These are phyloP conservation scores for Penicillium rolfsii DNA, from an alignment of 2,329 filamentous ascomycete genomes.

Conservation along the genomic window DNA sequence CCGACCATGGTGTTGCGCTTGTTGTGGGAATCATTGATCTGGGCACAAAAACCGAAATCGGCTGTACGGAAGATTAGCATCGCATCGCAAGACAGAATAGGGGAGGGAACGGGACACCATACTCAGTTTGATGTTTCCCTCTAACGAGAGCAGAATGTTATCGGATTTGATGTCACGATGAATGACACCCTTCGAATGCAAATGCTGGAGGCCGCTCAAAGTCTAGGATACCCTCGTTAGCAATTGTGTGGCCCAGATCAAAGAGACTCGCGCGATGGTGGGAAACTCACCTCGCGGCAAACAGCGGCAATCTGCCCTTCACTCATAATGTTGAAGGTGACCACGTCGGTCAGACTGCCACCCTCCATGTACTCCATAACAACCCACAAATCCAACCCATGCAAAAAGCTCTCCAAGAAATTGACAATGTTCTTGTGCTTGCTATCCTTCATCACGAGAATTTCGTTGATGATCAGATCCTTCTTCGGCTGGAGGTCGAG, in stretches of 20 bases:
- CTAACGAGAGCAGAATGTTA: constrained; percentile 90
- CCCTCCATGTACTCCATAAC: constrained; percentile 99
- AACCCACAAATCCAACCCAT: constrained; percentile 91
- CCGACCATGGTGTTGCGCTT: constrained; percentile 99
- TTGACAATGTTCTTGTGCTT: constrained; percentile 99
- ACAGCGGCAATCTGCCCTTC: constrained; percentile 97
- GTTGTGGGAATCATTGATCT: constrained; percentile 95
- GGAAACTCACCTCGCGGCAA: constrained; percentile 72
- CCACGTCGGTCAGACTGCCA: constrained; percentile 94
- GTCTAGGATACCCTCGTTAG: constrained; percentile 56
- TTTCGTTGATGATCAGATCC: constrained; percentile 98
- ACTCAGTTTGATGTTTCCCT: constrained; percentile 98
- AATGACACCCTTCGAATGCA: constrained; percentile 97
- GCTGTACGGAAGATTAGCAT: constrained; percentile 57
- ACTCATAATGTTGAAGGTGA: constrained; percentile 99
- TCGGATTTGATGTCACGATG: constrained; percentile 99
- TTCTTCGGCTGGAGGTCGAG: constrained; percentile 98
- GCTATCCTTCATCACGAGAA: constrained; percentile 98
- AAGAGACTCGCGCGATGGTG: background rate
- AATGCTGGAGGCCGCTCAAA: constrained; percentile 84
- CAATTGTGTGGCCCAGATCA: background rate
- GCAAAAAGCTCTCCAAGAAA: constrained; percentile 95
- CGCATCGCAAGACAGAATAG: background rate
- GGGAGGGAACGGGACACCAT: constrained; percentile 43
- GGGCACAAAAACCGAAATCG: constrained; percentile 98